These are phyloP conservation scores for Peniophora sp. DNA, from an alignment of 1,284 basidiomycete genomes.

Conservation along the genomic window DNA sequence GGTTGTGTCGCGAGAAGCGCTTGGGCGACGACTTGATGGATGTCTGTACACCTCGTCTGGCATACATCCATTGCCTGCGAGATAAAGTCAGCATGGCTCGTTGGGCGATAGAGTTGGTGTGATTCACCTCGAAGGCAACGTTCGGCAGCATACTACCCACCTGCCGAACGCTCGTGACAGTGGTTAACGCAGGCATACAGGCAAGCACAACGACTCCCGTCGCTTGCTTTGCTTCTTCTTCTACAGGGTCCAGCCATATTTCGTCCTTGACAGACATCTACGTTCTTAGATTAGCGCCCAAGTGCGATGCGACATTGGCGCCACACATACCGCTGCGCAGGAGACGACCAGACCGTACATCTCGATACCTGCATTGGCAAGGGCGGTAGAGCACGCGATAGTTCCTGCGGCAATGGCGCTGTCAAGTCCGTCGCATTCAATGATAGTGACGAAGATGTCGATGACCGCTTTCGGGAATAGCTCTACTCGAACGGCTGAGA, in stretches of 20 bases:
- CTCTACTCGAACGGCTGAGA: constrained; percentile 82
- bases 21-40: constrained; percentile 68
- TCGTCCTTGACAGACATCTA: constrained; percentile 48
- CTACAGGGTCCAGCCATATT: constrained; percentile 74
- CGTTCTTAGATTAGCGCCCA: constrained; percentile 7
- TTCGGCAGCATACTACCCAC: constrained; percentile 53
- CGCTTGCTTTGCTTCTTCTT: constrained; percentile 51
- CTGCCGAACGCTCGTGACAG: constrained; percentile 77
- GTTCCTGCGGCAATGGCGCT: constrained; percentile 78
- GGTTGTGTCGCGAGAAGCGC: constrained; percentile 36
- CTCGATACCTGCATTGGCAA: constrained; percentile 85
- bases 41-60: constrained; percentile 60
- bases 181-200: constrained; percentile 87
- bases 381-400: constrained; percentile 84
- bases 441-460: constrained; percentile 85
- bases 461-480: constrained; percentile 90
- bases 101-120: not conserved
- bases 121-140: constrained; percentile 47
- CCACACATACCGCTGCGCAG: constrained; percentile 56
- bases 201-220: constrained; percentile 65
- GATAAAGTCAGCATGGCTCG: not conserved
- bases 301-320: not conserved
- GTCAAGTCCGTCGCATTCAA: constrained; percentile 87
- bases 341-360: constrained; percentile 79
- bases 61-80: constrained; percentile 61